phyloP scores from a whole-genome alignment of 306 rosid genomes.

The Rosa persica region DNA sequence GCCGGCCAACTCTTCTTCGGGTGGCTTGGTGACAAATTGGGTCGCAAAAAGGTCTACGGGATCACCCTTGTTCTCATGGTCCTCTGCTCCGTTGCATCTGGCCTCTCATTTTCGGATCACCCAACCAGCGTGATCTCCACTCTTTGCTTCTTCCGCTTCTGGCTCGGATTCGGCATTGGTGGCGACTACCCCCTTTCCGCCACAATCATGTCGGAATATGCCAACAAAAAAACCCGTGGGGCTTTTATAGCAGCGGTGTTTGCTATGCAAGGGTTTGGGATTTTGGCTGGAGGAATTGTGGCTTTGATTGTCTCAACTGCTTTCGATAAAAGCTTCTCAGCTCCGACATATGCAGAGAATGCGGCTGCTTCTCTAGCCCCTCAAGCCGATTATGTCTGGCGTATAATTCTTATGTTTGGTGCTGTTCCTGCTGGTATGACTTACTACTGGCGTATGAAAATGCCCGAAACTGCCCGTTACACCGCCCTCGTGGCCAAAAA shows the following conservation, averaged over 20 bases:
- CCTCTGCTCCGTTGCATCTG: conserved; percentile 60
- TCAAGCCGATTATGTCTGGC: conserved; percentile 74
- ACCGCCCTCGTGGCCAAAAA: conserved; percentile 75
- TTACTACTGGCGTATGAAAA: conserved; percentile 95
- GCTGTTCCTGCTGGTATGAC: conserved; percentile 69
- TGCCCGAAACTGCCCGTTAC: conserved; percentile 90
- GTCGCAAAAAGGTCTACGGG: conserved; percentile 77
- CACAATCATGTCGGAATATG: conserved; percentile 93
- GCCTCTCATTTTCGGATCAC: conserved; percentile 55
- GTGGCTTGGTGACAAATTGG: conserved; percentile 90
- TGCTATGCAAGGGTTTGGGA: conserved; percentile 95
- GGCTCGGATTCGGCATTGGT: conserved; percentile 96
- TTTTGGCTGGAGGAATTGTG: conserved; percentile 69
- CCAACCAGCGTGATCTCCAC: conserved; percentile 54
- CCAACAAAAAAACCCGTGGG: conserved; percentile 86
- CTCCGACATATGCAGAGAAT: conserved; percentile 38
- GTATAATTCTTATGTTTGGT: conserved; percentile 69
- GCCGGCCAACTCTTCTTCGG: conserved; percentile 88
- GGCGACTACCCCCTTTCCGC: conserved; percentile 95
- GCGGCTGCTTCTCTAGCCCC: conserved; percentile 33
- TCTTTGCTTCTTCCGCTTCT: conserved; percentile 83
- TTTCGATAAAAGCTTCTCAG: conserved; percentile 45
- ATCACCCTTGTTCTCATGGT: conserved; percentile 75
- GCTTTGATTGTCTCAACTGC: conserved; percentile 54
- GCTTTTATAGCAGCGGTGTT: conserved; percentile 89